These are phyloP conservation scores for Phytophthora ramorum DNA, from an alignment of 352 stramenopile species.

Conservation along the genomic window DNA sequence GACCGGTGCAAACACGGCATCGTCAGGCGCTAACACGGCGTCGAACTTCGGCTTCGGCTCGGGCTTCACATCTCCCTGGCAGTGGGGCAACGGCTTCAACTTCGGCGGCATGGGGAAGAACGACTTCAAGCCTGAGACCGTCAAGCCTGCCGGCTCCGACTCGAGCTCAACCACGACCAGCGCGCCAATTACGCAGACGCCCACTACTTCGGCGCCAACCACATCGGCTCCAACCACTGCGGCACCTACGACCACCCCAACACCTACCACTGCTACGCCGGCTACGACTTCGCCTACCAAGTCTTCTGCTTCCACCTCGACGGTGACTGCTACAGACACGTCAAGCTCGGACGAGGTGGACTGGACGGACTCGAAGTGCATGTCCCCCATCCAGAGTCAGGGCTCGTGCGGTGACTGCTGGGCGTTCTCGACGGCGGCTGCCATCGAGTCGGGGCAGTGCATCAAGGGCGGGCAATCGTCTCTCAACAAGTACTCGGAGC, in stretches of 20 bases:
- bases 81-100: slow-evolving; percentile 37
- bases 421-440: slow-evolving; percentile 95
- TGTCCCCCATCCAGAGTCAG: slow-evolving; percentile 94
- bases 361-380: slow-evolving; percentile 51
- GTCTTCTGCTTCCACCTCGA: slow-evolving; percentile 20
- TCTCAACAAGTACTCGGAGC: slow-evolving; percentile 90
- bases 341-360: slow-evolving; percentile 54
- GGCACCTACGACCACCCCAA: neutral
- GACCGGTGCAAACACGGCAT: slow-evolving; percentile 6
- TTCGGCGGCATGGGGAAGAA: slow-evolving; percentile 23
- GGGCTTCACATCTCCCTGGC: slow-evolving; percentile 25
- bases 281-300: slow-evolving; percentile 17
- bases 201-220: slow-evolving; percentile 7
- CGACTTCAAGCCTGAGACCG: slow-evolving; percentile 28
- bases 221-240: slow-evolving; percentile 14
- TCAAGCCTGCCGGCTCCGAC: slow-evolving; percentile 27
- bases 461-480: slow-evolving; percentile 69
- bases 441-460: slow-evolving; percentile 91
- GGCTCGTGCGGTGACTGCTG: slow-evolving; percentile 97
- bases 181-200: slow-evolving; percentile 8
- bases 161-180: slow-evolving; percentile 14
- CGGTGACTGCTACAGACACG: slow-evolving; percentile 25
- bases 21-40: slow-evolving; percentile 6
- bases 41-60: slow-evolving; percentile 27
- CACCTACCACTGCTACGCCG: slow-evolving; percentile 19